phyloP scores from a whole-genome alignment of 169 alveolate genomes.

The Plasmodium vivax region DNA sequence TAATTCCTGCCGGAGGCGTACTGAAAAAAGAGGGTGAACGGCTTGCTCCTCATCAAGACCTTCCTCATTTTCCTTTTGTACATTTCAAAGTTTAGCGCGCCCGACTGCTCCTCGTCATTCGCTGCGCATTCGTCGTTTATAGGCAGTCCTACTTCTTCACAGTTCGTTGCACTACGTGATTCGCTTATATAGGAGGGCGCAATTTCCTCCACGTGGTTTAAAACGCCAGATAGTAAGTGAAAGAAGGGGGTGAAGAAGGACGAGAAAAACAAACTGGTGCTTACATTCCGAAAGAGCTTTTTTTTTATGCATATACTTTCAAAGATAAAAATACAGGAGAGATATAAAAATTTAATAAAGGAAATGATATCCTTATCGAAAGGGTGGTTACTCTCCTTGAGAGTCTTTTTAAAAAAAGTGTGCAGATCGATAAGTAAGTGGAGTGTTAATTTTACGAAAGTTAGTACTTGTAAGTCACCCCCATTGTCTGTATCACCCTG shows the following conservation, averaged over 20 bases:
- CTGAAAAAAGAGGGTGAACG: slow-evolving; percentile 67
- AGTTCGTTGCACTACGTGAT: neutral
- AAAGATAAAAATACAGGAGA: slow-evolving; percentile 60
- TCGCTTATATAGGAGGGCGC: neutral
- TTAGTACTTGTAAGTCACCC: slow-evolving; percentile 32
- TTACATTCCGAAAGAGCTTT: slow-evolving; percentile 30
- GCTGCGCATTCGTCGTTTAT: neutral
- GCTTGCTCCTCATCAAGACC: slow-evolving; percentile 28
- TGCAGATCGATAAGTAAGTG: slow-evolving; percentile 49
- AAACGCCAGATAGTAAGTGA: slow-evolving; percentile 27
- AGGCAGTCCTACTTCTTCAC: neutral
- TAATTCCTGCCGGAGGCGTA: slow-evolving; percentile 31
- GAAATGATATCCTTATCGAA: slow-evolving; percentile 22
- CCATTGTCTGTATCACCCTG: slow-evolving; percentile 22
- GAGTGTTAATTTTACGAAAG: slow-evolving; percentile 37
- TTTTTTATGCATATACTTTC: slow-evolving; percentile 30
- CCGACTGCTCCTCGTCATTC: neutral
- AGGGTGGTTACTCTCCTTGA: neutral
- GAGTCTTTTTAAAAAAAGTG: slow-evolving; percentile 22
- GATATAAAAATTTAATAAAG: slow-evolving; percentile 37
- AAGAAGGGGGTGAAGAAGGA: slow-evolving; percentile 69
- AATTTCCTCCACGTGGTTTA: slow-evolving; percentile 21
- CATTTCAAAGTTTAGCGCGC: slow-evolving; percentile 2
- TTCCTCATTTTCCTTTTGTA: slow-evolving; percentile 42
- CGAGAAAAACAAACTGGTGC: slow-evolving; percentile 56